Base-by-base conservation (phyloP, 2,329 filamentous ascomycete species). In the Curvularia verruculosa region DNA sequence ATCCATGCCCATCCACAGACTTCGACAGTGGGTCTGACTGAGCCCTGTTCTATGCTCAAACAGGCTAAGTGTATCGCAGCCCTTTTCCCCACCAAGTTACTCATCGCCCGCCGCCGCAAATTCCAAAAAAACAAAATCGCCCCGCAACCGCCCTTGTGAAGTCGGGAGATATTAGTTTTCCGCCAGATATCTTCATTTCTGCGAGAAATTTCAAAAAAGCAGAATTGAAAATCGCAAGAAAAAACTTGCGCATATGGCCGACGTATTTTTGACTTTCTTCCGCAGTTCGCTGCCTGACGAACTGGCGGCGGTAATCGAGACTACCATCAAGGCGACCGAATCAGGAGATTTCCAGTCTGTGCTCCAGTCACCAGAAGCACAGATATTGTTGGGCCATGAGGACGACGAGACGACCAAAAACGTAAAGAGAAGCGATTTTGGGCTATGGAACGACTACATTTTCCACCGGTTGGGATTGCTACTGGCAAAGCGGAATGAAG, bases 391-490 rank as follows among this genome's bases (percentile, higher is more conserved):
- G 36, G 79, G 79, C 23, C 75, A 77, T 47, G 61, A 72, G 31
- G 65, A 77, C 37, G 70, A 74, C 45, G 68, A 75, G 10, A 54
- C 65, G 5, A 70, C 74, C 2, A 68, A 75, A 31, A 50, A 72
- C 15, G 62, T 75, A 1, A 63, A 70, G 10, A 46, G 66, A 5
- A 59, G 70, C 37, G 72, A 77, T 45, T 79, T 77, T 49, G 61
- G 65, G 3, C 59, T 68, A 2, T 83, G 81, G 81, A 79, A 66
- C 61, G 79, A 82, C 63, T 80, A 73, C 45, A 69, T 82, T 18
- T 80, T 80, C 56, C 75, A 77, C 36, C 75, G 79, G 6, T 60
- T 82, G 1, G 74, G 75, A 1, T 49, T 74, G 5, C 61, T 81
- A 2, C 58, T 81, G 18, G 67, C 71, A 12, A 69, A 71, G 47